These are phyloP conservation scores for Aspergillus bertholletiae DNA, from an alignment of 495 filamentous ascomycete species.

Conservation along the genomic window DNA sequence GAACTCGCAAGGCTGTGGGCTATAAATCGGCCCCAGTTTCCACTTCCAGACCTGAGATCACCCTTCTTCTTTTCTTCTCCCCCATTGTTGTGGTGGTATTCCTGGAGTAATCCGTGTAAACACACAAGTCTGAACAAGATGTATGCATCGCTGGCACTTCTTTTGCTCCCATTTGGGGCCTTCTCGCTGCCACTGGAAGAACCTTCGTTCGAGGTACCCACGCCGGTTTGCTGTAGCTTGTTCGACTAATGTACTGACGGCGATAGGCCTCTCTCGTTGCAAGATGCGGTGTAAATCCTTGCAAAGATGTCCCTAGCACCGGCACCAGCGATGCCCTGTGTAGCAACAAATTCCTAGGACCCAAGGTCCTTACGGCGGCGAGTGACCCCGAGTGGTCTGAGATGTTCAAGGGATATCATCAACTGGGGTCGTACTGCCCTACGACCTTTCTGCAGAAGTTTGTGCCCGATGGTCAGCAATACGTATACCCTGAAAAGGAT, in stretches of 20 bases:
- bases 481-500: conserved; percentile 37
- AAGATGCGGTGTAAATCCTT: not conserved
- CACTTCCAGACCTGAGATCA: too few relatives aligned
- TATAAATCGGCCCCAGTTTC: too few relatives aligned
- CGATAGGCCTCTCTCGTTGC: not conserved
- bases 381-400: not conserved
- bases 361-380: not conserved
- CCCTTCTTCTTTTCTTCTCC: too few relatives aligned
- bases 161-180: not conserved
- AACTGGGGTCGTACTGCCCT: conserved; percentile 40
- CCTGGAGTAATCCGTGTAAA: too few relatives aligned
- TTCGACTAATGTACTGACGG: not conserved
- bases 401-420: not conserved
- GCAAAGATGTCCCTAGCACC: not conserved
- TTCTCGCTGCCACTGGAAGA: not conserved
- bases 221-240: not conserved
- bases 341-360: not conserved
- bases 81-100: too few relatives aligned
- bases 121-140: too few relatives aligned
- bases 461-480: conserved; percentile 32
- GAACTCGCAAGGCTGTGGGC: too few relatives aligned
- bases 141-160: not conserved
- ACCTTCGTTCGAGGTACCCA: not conserved
- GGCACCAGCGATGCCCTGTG: not conserved
- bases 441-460: conserved; percentile 45